Evolutionary conservation across 495 filamentous ascomycete species (phyloP), one percentile per base, ranked within the genome.

Genomic region (Aspergillus funiculosus): DNA sequence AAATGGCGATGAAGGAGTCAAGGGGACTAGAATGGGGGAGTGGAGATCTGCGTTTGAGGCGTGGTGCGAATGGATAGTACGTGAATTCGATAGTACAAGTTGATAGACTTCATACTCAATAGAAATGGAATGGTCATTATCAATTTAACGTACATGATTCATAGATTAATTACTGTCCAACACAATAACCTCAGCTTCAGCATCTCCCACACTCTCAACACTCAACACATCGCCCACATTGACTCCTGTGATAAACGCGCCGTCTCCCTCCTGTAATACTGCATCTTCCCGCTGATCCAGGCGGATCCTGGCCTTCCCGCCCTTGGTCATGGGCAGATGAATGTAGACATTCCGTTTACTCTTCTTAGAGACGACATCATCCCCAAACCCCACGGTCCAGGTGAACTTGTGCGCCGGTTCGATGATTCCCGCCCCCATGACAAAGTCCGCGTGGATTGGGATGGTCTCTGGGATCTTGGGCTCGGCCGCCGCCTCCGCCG

Each of bases 381-480:
- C 63, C 1, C 62, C 67, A 0, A 62, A 78, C 4, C 83, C 81
- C 14, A 83, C 74, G 50, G 47, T 76, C 80, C 75, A 85, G 57
- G 71, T 78, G 60, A 78, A 87, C 43, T 56, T 67, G 53, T 54
- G 67, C 37, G 58, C 60, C 0, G 71, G 76, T 32, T 58, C 66
- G 39, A 89, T 83, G 29, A 83, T 73, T 10, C 78, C 76, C 5
- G 86, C 86, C 2, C 73, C 78, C 85, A 90, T 87, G 27, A 83
- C 75, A 39, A 89, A 78, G 58, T 90, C 86, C 15, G 85, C 83
- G 59, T 91, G 84, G 25, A 89, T 81, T 7, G 84, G 83, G 48
- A 90, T 90, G 0, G 86, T 82, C 9, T 68, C 75, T 0, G 66
- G 56, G 5, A 85, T 65, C 13, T 56, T 64, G 0, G 82, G 77